phyloP scores from a whole-genome alignment of 305 asterid genomes.

The Galium porrigens region DNA sequence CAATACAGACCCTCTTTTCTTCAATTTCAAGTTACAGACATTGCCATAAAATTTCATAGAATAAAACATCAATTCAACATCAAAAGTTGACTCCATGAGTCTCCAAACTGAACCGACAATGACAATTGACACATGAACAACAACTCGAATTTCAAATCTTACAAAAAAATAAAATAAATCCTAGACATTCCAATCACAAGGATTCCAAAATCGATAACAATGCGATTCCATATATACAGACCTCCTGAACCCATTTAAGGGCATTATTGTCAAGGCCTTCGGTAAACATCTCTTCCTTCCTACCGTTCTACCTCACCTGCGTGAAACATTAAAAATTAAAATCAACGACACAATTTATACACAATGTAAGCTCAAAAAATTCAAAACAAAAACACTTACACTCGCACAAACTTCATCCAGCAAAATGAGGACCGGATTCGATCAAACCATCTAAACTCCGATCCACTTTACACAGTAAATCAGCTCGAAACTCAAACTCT shows the following conservation, averaged over 20 bases:
- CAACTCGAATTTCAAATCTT: not conserved
- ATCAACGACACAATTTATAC: not conserved
- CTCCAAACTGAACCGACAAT: not conserved
- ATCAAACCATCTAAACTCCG: not conserved
- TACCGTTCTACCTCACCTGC: conserved; percentile 6
- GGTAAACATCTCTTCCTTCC: conserved; percentile 28
- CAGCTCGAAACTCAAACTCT: not conserved
- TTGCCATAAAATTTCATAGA: not conserved
- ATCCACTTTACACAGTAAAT: not conserved
- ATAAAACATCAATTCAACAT: not conserved
- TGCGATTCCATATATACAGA: conserved; percentile 3
- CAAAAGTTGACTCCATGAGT: not conserved
- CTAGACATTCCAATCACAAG: not conserved
- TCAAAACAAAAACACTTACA: not conserved
- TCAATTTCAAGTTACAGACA: not conserved
- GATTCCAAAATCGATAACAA: not conserved
- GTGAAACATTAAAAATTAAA: not conserved
- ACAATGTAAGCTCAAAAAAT: not conserved
- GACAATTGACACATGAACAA: not conserved
- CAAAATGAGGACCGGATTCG: not conserved
- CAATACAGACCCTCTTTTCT: not conserved
- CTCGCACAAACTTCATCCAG: not conserved
- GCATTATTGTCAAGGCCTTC: conserved; percentile 39
- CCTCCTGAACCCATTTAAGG: conserved; percentile 45
- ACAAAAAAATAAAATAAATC: not conserved